phyloP scores from a whole-genome alignment of 2,329 filamentous ascomycete genomes.

The Phaeophleospora eucalypticola region DNA sequence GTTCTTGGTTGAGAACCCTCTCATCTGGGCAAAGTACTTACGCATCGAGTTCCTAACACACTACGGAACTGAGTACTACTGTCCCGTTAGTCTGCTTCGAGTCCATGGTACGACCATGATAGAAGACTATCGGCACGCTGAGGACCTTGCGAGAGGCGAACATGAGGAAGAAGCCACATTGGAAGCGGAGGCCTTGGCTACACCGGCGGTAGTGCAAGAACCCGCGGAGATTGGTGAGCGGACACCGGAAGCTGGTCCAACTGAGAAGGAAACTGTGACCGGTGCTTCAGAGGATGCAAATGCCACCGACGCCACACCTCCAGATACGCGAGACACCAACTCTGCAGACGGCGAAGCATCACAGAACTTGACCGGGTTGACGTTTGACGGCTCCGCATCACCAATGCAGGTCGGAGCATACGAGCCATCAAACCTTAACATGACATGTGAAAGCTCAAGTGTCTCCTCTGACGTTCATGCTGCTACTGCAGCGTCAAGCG shows the following conservation, averaged over 20 bases:
- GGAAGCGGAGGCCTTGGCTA: constrained; percentile 16
- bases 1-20: constrained; percentile 87
- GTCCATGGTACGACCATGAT: constrained; percentile 93
- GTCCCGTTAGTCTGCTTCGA: constrained; percentile 81
- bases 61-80: constrained; percentile 96
- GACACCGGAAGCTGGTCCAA: constrained; percentile 6
- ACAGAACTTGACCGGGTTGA: not conserved
- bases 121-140: constrained; percentile 87
- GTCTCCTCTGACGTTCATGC: not conserved
- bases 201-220: constrained; percentile 12
- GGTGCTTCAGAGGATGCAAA: not conserved
- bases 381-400: not conserved
- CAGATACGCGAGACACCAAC: not conserved
- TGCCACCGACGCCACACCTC: not conserved
- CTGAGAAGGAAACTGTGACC: not conserved
- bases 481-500: not conserved
- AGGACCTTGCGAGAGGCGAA: constrained; percentile 60
- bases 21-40: constrained; percentile 93
- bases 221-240: constrained; percentile 8
- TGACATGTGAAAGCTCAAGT: constrained; percentile 12
- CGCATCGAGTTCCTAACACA: constrained; percentile 88
- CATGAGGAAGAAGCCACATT: constrained; percentile 35
- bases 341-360: not conserved
- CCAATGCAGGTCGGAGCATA: constrained; percentile 12
- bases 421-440: constrained; percentile 14